These are phyloP conservation scores for Flaveria linearis DNA, from an alignment of 129 eudicot genomes.

Conservation along the genomic window DNA sequence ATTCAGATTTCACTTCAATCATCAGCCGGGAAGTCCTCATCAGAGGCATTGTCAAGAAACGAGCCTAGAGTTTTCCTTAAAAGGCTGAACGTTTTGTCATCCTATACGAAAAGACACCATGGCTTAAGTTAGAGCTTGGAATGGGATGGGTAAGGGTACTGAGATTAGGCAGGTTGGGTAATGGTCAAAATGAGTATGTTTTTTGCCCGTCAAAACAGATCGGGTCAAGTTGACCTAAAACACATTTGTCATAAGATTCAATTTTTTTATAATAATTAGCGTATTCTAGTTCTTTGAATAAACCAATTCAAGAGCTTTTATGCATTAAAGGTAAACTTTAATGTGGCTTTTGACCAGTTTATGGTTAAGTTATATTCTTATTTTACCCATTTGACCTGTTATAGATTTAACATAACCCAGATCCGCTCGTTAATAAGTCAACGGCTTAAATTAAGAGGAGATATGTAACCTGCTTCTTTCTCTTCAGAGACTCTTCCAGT, in stretches of 20 bases:
- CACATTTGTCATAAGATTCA: neutral
- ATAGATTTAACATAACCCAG: neutral
- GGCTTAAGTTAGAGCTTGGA: neutral
- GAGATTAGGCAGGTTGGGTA: neutral
- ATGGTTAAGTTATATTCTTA: neutral
- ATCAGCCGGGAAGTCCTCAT: constrained; percentile 80
- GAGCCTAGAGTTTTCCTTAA: constrained; percentile 81
- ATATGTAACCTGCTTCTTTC: constrained; percentile 75
- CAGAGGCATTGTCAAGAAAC: constrained; percentile 78
- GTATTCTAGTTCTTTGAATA: neutral
- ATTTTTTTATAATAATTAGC: neutral
- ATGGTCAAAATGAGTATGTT: neutral
- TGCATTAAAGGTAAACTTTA: neutral
- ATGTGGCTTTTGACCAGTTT: neutral
- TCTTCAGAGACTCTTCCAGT: constrained; percentile 82
- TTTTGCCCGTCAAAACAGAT: neutral
- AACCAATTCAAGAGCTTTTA: neutral
- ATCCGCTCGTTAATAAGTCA: neutral
- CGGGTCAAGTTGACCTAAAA: neutral
- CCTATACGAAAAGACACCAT: constrained; percentile 42
- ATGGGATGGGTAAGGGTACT: neutral
- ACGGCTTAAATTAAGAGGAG: neutral
- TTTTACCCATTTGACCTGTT: neutral
- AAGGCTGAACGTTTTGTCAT: constrained; percentile 87
- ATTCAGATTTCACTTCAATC: constrained; percentile 43